Conservation (phyloP, 2,329 filamentous ascomycete species). For the Diaporthe eres region DNA sequence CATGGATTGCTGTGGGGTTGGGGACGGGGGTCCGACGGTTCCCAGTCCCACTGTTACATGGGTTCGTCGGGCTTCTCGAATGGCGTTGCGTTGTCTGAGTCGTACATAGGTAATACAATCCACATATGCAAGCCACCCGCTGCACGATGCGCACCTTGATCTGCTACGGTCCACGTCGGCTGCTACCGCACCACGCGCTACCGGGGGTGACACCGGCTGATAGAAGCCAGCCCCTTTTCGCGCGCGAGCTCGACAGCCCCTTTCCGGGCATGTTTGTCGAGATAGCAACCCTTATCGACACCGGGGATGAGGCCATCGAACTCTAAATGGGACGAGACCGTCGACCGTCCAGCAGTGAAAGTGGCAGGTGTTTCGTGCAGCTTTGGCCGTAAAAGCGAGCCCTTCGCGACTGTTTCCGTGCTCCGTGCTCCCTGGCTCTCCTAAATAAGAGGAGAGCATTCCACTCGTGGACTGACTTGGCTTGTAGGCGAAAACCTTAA, state of each 20-base stretch:
- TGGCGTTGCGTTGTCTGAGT: slow-evolving; percentile 19
- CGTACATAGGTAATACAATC: slow-evolving; percentile 20
- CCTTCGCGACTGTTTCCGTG: too few species aligned
- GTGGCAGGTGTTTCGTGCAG: not conserved
- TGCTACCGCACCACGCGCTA: slow-evolving; percentile 28
- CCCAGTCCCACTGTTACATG: slow-evolving; percentile 1
- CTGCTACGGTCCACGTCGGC: not conserved
- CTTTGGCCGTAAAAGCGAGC: not conserved
- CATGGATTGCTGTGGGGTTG: slow-evolving; percentile 18
- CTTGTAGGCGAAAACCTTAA: slow-evolving; percentile 15
- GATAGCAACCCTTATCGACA: slow-evolving; percentile 24
- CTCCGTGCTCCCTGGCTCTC: not conserved
- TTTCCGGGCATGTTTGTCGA: slow-evolving; percentile 31
- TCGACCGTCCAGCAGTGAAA: slow-evolving; percentile 5
- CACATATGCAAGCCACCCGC: slow-evolving; percentile 12
- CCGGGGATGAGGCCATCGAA: slow-evolving; percentile 7
- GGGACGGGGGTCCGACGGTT: not conserved
- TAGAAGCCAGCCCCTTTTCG: slow-evolving; percentile 24
- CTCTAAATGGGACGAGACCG: slow-evolving; percentile 24
- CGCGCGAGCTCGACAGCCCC: not conserved
- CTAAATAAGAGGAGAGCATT: slow-evolving; percentile 9
- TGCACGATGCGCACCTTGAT: slow-evolving; percentile 4
- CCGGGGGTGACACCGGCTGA: not conserved
- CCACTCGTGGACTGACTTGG: slow-evolving; percentile 20
- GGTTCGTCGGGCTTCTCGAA: not conserved